Base-by-base conservation (phyloP, 2,329 filamentous ascomycete species). In the Thermothelomyces thermophilus region DNA sequence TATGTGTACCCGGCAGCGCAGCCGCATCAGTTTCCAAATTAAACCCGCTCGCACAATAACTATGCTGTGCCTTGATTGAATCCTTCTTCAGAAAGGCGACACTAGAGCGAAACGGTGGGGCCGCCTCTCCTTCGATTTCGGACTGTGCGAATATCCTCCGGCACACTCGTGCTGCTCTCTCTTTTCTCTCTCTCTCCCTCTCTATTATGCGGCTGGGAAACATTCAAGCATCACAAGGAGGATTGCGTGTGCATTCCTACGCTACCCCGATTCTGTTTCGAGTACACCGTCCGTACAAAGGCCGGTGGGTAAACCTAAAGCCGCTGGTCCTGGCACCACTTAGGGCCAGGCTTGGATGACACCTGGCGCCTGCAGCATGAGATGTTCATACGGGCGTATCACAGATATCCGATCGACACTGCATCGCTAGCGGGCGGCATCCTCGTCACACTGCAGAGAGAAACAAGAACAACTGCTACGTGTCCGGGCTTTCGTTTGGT, bases 1-100 rank as follows among this genome's bases (percentile, higher is more conserved):
- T 26, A 5, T 9, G 9, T 26, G 24, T 17, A 41, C 37, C 45
- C 30, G 31, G 39, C n/a, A n/a, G 9, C 33, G n/a, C 31, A 37
- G 17, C 14, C 28, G 34, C 44, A 46, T 37, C 44, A 33, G 40
- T 39, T 43, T 47, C 49, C 43, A 51, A 40, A 51, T 51, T 43
- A 41, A 34, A 13, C 20, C 40, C 13, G 20, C 7, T 13, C 39
- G 42, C 24, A 16, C 48, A 46, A 37, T 39, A 33, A 46, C 28
- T 39, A 39, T 16, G 33, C 33, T 35, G 13, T 11, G 14, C 16
- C 5, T 6, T 35, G 33, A 14, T 35, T 5, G 24, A 26, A 26
- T 26, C 24, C 9, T 9, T 9, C 9, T 36, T 36, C 31, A 30
- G 28, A 30, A 7, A 6, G n/a, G 31, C 36, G 16, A 22, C 33